These are phyloP conservation scores for Cenchrus purpureus DNA, from an alignment of 176 grass and related monocot species.

Conservation along the genomic window DNA sequence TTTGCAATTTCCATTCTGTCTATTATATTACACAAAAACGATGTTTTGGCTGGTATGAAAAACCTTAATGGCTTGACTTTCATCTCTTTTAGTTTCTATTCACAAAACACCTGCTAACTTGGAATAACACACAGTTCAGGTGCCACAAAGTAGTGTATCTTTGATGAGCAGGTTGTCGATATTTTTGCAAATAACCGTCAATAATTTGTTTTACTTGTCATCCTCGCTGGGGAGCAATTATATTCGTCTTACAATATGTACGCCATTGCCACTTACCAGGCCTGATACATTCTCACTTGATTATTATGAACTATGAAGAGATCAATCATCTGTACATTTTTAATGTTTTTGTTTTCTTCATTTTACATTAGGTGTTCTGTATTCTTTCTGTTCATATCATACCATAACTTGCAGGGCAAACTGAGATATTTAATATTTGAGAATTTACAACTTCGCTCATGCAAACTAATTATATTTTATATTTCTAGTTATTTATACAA, in stretches of 20 bases:
- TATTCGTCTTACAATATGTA: too few relatives aligned
- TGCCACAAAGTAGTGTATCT: background rate
- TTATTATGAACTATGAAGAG: background rate
- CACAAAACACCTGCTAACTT: background rate
- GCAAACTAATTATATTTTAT: slow-evolving; percentile 20
- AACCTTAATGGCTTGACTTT: slow-evolving; percentile 1
- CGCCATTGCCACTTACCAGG: background rate
- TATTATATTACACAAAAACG: background rate
- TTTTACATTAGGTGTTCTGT: background rate
- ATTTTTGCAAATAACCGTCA: background rate
- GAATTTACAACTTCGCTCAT: background rate
- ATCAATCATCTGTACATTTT: background rate
- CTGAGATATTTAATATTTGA: background rate
- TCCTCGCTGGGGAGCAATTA: too few relatives aligned
- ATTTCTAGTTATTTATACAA: slow-evolving; percentile 15
- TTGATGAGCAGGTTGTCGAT: background rate
- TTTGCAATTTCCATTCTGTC: slow-evolving; percentile 1
- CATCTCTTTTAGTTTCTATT: background rate
- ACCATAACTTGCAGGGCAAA: background rate
- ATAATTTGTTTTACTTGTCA: background rate
- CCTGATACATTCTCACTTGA: background rate
- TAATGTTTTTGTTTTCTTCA: background rate
- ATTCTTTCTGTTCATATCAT: slow-evolving; percentile 10
- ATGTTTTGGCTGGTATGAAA: slow-evolving; percentile 4
- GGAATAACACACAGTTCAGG: background rate